Conservation (phyloP, 106 monocot species). For the Dendrobium chrysotoxum region DNA sequence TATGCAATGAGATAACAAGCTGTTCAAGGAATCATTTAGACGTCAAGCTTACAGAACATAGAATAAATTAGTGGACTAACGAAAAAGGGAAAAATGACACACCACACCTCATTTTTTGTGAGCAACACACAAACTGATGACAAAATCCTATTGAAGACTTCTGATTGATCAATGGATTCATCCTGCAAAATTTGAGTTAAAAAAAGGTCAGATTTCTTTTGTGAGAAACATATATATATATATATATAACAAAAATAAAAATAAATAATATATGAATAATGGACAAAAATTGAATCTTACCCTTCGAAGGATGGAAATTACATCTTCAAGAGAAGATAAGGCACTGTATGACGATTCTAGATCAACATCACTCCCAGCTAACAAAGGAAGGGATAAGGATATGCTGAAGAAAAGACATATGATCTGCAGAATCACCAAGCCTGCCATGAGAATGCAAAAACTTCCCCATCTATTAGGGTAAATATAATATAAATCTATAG, state of each 20-base stretch:
- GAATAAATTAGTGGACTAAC: not conserved
- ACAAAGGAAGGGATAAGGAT: conserved; percentile 82
- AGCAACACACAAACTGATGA: conserved; percentile 78
- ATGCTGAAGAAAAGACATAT: conserved; percentile 81
- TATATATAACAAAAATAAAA: not conserved
- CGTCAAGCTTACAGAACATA: not conserved
- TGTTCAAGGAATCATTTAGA: conserved; percentile 30
- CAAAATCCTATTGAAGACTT: conserved; percentile 79
- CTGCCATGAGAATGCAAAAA: not conserved
- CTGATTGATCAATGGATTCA: conserved; percentile 95
- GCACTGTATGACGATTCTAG: conserved; percentile 87
- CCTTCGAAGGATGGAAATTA: conserved; percentile 87
- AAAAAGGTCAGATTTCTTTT: not conserved
- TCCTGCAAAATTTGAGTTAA: conserved; percentile 44
- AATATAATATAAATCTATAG: not conserved
- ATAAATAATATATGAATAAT: not conserved
- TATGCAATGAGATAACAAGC: conserved; percentile 74
- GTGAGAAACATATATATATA: not conserved
- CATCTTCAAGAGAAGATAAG: conserved; percentile 85
- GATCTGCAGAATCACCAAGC: conserved; percentile 44
- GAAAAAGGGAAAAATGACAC: not conserved
- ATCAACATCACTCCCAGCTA: conserved; percentile 43
- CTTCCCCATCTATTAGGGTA: not conserved
- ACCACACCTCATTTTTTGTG: conserved; percentile 77
- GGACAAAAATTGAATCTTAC: conserved; percentile 22